phyloP scores from a whole-genome alignment of 805 yeast genomes.

The Hanseniaspora pseudoguilliermondii region DNA sequence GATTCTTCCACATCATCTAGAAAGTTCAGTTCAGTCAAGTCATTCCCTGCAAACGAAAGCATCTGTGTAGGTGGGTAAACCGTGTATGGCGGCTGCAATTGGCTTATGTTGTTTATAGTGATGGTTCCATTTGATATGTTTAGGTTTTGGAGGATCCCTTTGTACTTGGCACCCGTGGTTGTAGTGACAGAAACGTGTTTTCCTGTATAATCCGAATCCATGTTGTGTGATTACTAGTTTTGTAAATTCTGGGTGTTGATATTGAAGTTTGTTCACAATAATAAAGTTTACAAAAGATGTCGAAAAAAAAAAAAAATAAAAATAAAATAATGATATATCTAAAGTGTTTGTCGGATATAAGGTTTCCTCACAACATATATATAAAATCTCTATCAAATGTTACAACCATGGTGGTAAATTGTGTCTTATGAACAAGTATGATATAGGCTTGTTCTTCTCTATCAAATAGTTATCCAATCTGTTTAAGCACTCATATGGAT shows the following conservation, averaged over 20 bases:
- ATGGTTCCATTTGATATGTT: conserved; percentile 9
- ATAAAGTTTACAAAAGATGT: neutral
- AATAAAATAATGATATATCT: too few species aligned
- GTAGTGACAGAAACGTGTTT: neutral
- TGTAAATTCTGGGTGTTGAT: neutral
- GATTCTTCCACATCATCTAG: conserved; percentile 35
- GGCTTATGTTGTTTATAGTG: conserved; percentile 64
- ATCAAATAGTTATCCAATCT: conserved; percentile 11
- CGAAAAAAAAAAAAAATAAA: neutral
- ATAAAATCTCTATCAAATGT: neutral
- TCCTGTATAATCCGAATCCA: neutral
- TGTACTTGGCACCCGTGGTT: conserved; percentile 44
- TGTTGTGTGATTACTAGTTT: neutral
- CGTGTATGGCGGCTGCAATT: conserved; percentile 45
- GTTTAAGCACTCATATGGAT: conserved; percentile 12
- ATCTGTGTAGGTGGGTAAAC: conserved; percentile 31
- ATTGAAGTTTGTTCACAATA: neutral
- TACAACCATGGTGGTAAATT: conserved; percentile 15
- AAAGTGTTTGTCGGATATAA: too few species aligned
- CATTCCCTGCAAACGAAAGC: conserved; percentile 80
- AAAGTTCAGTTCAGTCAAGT: conserved; percentile 79
- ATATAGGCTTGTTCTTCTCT: conserved; percentile 14
- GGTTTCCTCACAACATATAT: too few species aligned
- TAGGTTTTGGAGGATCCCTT: conserved; percentile 77
- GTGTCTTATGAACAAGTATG: conserved; percentile 14